These are phyloP conservation scores for Lichtheimia ornata DNA, from an alignment of 371 early-diverging fungal species.

Conservation along the genomic window DNA sequence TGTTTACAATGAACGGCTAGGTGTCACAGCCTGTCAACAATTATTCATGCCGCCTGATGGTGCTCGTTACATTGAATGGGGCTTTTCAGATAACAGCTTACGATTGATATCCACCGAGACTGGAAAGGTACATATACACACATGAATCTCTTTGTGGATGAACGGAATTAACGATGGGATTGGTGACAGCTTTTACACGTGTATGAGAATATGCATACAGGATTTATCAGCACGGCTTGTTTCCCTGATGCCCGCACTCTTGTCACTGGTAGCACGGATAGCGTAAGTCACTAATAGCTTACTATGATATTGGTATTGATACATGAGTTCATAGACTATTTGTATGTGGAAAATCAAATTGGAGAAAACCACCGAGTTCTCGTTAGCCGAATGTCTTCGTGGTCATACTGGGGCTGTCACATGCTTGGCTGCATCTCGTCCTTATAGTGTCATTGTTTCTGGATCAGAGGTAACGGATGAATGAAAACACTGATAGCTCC, in stretches of 20 bases:
- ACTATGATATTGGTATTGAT: neutral
- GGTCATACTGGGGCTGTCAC: conserved; percentile 68
- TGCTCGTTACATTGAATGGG: conserved; percentile 73
- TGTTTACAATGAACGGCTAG: conserved; percentile 48
- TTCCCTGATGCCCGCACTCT: conserved; percentile 69
- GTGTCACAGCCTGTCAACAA: conserved; percentile 53
- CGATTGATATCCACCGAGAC: conserved; percentile 63
- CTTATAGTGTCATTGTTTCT: conserved; percentile 69
- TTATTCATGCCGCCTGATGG: conserved; percentile 60
- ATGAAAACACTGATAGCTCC: neutral
- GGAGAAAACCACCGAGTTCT: conserved; percentile 49
- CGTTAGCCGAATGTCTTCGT: conserved; percentile 59
- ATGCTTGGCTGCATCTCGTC: conserved; percentile 60
- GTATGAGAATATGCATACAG: conserved; percentile 76
- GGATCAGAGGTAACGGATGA: conserved; percentile 57
- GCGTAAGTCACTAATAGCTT: conserved; percentile 32
- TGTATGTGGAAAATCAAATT: conserved; percentile 66
- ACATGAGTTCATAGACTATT: conserved; percentile 41
- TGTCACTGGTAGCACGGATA: conserved; percentile 75
- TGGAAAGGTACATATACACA: conserved; percentile 45
- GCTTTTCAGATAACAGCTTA: conserved; percentile 68
- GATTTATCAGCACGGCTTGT: conserved; percentile 64
- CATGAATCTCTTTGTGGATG: neutral
- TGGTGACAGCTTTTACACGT: conserved; percentile 49
- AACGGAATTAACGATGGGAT: neutral